phyloP scores from a whole-genome alignment of 306 rosid species.

The Malus fusca region DNA sequence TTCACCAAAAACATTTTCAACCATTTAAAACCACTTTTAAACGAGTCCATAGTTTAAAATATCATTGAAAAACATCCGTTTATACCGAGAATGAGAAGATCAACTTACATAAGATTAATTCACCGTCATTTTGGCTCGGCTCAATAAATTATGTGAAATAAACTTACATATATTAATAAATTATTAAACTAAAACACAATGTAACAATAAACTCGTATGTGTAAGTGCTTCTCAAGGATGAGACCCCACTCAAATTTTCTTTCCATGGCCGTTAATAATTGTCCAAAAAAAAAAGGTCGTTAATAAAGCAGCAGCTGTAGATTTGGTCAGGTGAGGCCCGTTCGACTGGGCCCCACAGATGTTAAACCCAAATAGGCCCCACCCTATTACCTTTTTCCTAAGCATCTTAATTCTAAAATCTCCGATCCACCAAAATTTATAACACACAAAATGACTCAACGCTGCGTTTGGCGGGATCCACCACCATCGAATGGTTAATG shows the following conservation, averaged over 20 bases:
- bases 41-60: too few species aligned
- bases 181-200: too few species aligned
- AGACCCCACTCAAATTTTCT: neutral
- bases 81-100: too few species aligned
- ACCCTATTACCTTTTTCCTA: neutral
- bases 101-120: too few species aligned
- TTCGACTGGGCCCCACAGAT: neutral
- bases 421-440: neutral
- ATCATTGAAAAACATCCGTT: too few species aligned
- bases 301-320: neutral
- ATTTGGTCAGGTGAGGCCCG: neutral
- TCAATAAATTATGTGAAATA: too few species aligned
- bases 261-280: neutral
- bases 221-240: neutral
- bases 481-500: neutral
- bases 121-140: too few species aligned
- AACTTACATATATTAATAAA: too few species aligned
- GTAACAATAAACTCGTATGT: too few species aligned
- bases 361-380: neutral
- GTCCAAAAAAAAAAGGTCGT: neutral
- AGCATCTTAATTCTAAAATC: neutral
- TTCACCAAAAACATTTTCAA: too few species aligned
- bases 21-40: too few species aligned
- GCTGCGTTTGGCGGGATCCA: neutral
- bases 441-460: neutral